Evolutionary conservation across 1,284 basidiomycete species (phyloP), one percentile per base, ranked within the genome.

Genomic region (Apiotrichum veenhuisii): DNA sequence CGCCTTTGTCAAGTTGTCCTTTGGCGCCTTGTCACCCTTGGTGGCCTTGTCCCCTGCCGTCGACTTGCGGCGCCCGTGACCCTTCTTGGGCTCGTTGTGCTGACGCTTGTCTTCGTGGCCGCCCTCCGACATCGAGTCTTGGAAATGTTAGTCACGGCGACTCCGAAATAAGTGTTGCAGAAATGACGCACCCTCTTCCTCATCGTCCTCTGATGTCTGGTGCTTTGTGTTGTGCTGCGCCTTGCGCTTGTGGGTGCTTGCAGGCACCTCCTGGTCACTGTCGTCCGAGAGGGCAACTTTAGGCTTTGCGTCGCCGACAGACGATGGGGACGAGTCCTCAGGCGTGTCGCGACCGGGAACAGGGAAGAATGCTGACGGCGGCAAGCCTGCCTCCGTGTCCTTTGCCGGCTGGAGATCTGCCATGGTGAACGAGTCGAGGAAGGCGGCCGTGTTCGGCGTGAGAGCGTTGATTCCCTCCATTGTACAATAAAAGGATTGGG

Each of bases 371-470:
- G 72, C 67, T 4, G 71, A 69, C 18, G 72, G 68, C 20, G 72
- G 70, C 44, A 73, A 59, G 4, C 34, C 47, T 3, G 14, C 63
- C 25, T 63, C 30, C 30, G 12, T 63, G 34, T 33, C 54, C 50
- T 50, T 60, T 48, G 34, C n/a, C 30, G 30, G 37, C 37, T 49
- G 26, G 18, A 61, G 34, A 34, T 55, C 51, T 23, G 49, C 47
- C 38, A 55, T 52, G n/a, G 62, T 41, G 58, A 75, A 58, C 52
- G 71, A 74, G 48, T 68, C 62, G 37, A 75, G 64, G 56, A 75
- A 71, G 23, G 71, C 71, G 46, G 71, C 61, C 20, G 73, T 75
- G 61, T 74, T 75, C 40, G 73, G 73, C 3, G 72, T 65, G 23
- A 75, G 72, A 43, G 70, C 69, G 23, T 71, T 64, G 27, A 75